phyloP scores from a whole-genome alignment of 257 asterid genomes.

The Solanum bulbocastanum region DNA sequence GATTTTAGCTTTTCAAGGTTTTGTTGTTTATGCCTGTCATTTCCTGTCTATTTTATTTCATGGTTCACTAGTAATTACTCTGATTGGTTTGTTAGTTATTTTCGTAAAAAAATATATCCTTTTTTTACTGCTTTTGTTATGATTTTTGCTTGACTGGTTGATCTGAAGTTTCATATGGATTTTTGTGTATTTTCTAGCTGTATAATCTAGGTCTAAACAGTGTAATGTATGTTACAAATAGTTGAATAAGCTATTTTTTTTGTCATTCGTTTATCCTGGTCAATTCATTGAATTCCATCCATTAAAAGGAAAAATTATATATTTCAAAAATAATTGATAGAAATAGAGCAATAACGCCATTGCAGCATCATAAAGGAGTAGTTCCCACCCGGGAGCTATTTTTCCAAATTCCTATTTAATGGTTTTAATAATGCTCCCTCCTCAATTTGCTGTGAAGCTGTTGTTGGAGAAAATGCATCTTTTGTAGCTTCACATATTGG shows the following conservation, averaged over 20 bases:
- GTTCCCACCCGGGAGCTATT: background rate
- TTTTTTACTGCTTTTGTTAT: background rate
- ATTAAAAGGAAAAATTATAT: background rate
- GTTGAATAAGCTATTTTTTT: background rate
- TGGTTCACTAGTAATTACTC: background rate
- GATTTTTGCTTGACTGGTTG: background rate
- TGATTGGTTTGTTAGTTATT: background rate
- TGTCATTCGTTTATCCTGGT: background rate
- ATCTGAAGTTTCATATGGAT: background rate
- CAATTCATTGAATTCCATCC: background rate
- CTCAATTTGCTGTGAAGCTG: background rate
- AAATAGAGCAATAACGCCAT: background rate
- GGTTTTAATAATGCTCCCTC: background rate
- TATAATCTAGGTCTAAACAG: background rate
- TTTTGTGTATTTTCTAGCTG: background rate
- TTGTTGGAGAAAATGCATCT: background rate
- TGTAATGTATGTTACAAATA: background rate
- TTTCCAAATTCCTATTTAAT: background rate
- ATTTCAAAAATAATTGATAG: background rate
- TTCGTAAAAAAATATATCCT: background rate
- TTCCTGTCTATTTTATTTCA: background rate
- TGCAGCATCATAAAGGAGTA: background rate
- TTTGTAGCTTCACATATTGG: background rate
- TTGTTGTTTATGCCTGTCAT: background rate
- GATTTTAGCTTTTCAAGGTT: background rate